These are phyloP conservation scores for Hypsizygus marmoreus DNA, from an alignment of 768 basidiomycete species.

Conservation along the genomic window DNA sequence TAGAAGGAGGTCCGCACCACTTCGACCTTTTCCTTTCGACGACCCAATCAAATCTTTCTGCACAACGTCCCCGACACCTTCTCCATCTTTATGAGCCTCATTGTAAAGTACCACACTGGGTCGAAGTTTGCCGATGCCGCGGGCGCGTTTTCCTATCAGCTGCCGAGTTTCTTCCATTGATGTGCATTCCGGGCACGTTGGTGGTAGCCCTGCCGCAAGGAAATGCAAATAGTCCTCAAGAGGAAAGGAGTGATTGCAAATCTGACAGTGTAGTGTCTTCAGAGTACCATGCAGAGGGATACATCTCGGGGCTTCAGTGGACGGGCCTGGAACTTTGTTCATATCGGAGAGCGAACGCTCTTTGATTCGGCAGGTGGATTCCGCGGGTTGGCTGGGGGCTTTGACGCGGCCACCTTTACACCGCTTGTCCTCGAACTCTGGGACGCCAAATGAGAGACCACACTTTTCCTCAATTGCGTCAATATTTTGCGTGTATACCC, in stretches of 20 bases:
- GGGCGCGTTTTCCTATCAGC: conserved; percentile 73
- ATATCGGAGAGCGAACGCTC: conserved; percentile 18
- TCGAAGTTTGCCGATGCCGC: conserved; percentile 78
- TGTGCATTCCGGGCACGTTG: conserved; percentile 80
- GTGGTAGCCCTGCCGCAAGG: conserved; percentile 62
- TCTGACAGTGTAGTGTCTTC: conserved; percentile 75
- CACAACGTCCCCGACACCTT: conserved; percentile 85
- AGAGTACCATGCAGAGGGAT: conserved; percentile 92
- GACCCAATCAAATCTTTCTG: conserved; percentile 76
- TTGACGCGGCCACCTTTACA: conserved; percentile 54
- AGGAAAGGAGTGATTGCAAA: conserved; percentile 74
- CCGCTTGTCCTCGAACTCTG: conserved; percentile 63
- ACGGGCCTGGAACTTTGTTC: conserved; percentile 49
- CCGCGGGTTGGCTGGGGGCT: conserved; percentile 29
- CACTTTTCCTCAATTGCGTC: conserved; percentile 85
- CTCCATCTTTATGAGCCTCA: conserved; percentile 84
- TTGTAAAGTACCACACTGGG: conserved; percentile 92
- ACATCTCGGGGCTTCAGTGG: conserved; percentile 69
- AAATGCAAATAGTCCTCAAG: conserved; percentile 61
- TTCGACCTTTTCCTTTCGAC: conserved; percentile 64
- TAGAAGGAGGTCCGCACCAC: conserved; percentile 79
- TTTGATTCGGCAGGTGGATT: conserved; percentile 14
- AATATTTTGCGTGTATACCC: conserved; percentile 94
- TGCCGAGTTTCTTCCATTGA: conserved; percentile 68
- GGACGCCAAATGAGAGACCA: conserved; percentile 87